Conservation (phyloP, 495 filamentous ascomycete genomes). For the Penicillium steckii region DNA sequence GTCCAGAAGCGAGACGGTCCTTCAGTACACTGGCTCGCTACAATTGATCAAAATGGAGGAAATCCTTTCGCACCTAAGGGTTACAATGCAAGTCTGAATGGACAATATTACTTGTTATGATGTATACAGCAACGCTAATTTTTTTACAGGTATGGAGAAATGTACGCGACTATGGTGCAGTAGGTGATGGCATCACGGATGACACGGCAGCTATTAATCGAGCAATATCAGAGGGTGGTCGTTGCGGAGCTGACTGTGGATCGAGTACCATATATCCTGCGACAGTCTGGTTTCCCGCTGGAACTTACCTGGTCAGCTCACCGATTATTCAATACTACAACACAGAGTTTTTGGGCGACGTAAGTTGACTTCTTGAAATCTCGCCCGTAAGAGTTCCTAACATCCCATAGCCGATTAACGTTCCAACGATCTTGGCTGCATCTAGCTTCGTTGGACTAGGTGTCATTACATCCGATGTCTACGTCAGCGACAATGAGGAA, state of each 20-base stretch:
- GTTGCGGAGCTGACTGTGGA: constrained; percentile 52
- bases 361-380: background rate
- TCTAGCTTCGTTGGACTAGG: constrained; percentile 45
- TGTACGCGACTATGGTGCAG: constrained; percentile 45
- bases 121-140: background rate
- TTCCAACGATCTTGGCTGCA: constrained; percentile 42
- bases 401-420: constrained; percentile 24
- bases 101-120: too few relatives aligned
- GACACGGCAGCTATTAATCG: constrained; percentile 55
- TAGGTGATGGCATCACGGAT: constrained; percentile 38
- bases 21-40: background rate
- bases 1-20: background rate
- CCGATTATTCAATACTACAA: constrained; percentile 65
- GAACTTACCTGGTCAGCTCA: constrained; percentile 58
- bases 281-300: constrained; percentile 57
- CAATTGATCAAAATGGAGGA: background rate
- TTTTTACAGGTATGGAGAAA: constrained; percentile 23
- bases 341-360: constrained; percentile 60
- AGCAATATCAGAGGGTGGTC: constrained; percentile 44
- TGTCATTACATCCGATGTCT: constrained; percentile 50
- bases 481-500: constrained; percentile 23
- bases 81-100: background rate
- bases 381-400: background rate
- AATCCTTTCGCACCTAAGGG: background rate
- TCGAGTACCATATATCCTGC: constrained; percentile 47